Percentiles rank a stretch among this genome's conserved stretches.
Conservation (phyloP, 148 eudicot species). For the Spergularia bocconei region DNA sequence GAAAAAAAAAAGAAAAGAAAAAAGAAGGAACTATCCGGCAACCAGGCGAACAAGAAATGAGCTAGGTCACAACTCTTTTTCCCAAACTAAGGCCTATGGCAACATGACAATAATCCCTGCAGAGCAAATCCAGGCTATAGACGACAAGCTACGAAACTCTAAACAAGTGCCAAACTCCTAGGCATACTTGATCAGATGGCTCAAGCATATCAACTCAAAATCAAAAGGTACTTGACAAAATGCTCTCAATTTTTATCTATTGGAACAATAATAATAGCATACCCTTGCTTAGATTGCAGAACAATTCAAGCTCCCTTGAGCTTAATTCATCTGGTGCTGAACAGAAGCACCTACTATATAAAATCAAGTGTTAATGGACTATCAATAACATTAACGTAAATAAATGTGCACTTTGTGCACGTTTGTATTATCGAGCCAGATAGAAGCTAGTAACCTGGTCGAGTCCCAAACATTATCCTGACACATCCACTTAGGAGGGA, state of each 20-base stretch:
- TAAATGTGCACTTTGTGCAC: neutral
- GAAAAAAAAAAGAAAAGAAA: no score
- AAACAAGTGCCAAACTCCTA: neutral
- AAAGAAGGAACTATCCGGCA: neutral
- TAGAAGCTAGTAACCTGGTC: slow-evolving; percentile 41
- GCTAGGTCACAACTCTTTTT: neutral
- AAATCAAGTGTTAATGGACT: neutral
- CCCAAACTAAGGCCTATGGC: neutral
- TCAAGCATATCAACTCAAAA: neutral
- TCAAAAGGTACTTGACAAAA: neutral
- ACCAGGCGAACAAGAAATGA: neutral
- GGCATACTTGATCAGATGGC: neutral
- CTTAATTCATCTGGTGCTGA: slow-evolving; percentile 58
- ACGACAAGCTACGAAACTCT: neutral
- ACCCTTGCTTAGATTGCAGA: slow-evolving; percentile 53
- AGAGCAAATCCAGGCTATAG: neutral
- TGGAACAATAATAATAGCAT: slow-evolving; percentile 19
- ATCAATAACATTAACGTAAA: neutral
- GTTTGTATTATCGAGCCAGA: neutral
- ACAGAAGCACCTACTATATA: slow-evolving; percentile 53
- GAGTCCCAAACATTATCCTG: slow-evolving; percentile 62
- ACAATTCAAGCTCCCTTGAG: slow-evolving; percentile 48
- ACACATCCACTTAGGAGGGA: slow-evolving; percentile 75
- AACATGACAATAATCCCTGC: neutral
- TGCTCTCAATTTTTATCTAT: neutral